Evolutionary conservation across 345 rosid species (phyloP).

Genomic region (thale cress (Arabidopsis thaliana)): DNA sequence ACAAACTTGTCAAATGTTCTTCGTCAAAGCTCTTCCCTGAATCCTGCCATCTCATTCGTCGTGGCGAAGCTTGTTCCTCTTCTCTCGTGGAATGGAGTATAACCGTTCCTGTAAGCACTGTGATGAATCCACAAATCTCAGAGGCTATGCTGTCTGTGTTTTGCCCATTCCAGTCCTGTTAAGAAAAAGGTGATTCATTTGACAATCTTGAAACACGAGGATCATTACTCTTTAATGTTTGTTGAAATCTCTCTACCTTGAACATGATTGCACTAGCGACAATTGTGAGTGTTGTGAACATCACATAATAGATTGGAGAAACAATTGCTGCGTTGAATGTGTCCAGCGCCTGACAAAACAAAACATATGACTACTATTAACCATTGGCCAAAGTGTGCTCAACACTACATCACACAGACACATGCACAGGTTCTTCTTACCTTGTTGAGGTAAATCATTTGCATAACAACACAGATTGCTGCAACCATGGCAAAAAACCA

Average conservation of each 20-base stretch:
- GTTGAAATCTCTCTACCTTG: constrained; percentile 54
- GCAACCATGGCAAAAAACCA: constrained; percentile 94
- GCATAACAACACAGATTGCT: constrained; percentile 76
- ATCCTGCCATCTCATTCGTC: constrained; percentile 81
- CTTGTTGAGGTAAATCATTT: constrained; percentile 92
- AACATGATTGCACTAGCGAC: constrained; percentile 88
- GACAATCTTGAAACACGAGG: background rate
- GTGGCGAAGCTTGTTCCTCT: constrained; percentile 66
- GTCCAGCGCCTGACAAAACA: constrained; percentile 69
- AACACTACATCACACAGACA: background rate
- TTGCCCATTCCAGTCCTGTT: constrained; percentile 94
- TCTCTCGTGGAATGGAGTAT: constrained; percentile 87
- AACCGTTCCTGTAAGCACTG: constrained; percentile 81
- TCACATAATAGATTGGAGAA: constrained; percentile 90
- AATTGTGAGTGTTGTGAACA: constrained; percentile 89
- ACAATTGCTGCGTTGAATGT: constrained; percentile 86
- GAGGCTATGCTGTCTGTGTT: constrained; percentile 73
- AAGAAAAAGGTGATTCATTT: background rate
- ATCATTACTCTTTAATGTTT: background rate
- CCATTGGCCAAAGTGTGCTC: background rate
- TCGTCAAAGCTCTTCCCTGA: constrained; percentile 59
- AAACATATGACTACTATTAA: background rate
- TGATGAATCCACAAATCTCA: constrained; percentile 90
- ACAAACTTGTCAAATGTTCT: constrained; percentile 65
- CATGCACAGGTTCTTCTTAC: constrained; percentile 40